phyloP scores from a whole-genome alignment of 768 basidiomycete genomes.

The Lentinula detonsa region DNA sequence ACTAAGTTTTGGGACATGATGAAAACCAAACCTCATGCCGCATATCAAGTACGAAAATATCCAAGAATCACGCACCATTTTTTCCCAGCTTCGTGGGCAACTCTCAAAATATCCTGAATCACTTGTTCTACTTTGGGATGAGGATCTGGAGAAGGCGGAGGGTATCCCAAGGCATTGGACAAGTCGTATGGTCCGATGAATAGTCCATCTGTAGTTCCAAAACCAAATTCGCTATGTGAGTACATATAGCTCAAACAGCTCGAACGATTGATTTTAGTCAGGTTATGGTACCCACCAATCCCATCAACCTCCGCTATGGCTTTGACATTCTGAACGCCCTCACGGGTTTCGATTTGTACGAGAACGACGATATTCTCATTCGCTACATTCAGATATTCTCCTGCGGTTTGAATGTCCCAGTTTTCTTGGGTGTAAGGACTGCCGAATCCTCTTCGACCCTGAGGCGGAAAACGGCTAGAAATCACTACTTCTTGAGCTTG shows the following conservation, averaged over 20 bases:
- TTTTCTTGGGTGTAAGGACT: conserved; percentile 53
- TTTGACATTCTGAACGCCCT: conserved; percentile 53
- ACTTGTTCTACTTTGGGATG: conserved; percentile 57
- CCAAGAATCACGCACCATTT: conserved; percentile 45
- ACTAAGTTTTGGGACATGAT: conserved; percentile 19
- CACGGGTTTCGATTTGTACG: conserved; percentile 63
- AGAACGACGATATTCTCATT: conserved; percentile 52
- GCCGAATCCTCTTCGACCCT: conserved; percentile 59
- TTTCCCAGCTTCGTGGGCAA: conserved; percentile 48
- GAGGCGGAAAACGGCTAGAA: conserved; percentile 58
- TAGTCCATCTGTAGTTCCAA: conserved; percentile 32
- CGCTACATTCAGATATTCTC: conserved; percentile 49
- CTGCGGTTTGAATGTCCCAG: conserved; percentile 42
- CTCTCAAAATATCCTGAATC: conserved; percentile 47
- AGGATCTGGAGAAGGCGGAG: conserved; percentile 56
- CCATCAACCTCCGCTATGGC: conserved; percentile 59
- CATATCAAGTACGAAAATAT: neutral
- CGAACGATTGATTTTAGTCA: too few species aligned
- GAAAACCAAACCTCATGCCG: neutral
- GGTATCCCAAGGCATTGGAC: conserved; percentile 55
- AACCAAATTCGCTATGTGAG: neutral
- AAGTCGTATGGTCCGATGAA: conserved; percentile 69
- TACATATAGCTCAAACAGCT: conserved; percentile 3
- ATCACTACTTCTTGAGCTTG: conserved; percentile 52
- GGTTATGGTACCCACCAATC: conserved; percentile 35